These are phyloP conservation scores for Zygnema cylindricum DNA, from an alignment of 139 green algal species.

Conservation along the genomic window DNA sequence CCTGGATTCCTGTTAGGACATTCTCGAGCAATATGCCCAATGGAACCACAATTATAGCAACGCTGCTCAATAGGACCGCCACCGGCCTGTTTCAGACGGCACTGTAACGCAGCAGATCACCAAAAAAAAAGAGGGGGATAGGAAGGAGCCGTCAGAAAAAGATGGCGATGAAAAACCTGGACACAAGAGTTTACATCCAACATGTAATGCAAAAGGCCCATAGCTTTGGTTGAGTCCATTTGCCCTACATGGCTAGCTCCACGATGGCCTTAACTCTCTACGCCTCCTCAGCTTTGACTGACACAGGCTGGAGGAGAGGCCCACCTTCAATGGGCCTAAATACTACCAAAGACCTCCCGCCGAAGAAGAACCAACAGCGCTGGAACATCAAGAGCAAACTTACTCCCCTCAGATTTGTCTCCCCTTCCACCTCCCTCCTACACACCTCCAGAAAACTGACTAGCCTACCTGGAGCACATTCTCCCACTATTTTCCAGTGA, in stretches of 20 bases:
- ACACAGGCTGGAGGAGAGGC: not conserved
- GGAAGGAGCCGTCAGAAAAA: not conserved
- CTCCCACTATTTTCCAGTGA: not conserved
- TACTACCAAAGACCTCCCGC: not conserved
- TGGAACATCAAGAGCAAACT: not conserved
- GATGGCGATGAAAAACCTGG: too few relatives aligned
- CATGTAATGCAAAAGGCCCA: too few relatives aligned
- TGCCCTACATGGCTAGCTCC: too few relatives aligned
- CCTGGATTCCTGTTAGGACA: conserved; percentile 19
- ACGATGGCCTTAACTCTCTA: too few relatives aligned
- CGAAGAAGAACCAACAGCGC: not conserved
- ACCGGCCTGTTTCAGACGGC: conserved; percentile 33
- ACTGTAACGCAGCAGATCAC: conserved; percentile 33
- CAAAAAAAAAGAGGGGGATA: not conserved
- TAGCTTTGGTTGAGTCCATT: too few relatives aligned
- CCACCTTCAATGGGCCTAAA: not conserved
- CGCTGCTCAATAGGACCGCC: conserved; percentile 38
- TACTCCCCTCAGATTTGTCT: not conserved
- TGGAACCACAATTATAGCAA: conserved; percentile 33
- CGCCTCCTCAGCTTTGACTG: not conserved
- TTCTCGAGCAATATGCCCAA: conserved; percentile 44
- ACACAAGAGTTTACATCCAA: too few relatives aligned
- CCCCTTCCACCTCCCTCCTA: not conserved
- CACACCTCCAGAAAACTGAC: not conserved
- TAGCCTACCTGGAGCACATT: not conserved